Base-by-base conservation (phyloP, 805 yeast species). In the Starmerella cellae region DNA sequence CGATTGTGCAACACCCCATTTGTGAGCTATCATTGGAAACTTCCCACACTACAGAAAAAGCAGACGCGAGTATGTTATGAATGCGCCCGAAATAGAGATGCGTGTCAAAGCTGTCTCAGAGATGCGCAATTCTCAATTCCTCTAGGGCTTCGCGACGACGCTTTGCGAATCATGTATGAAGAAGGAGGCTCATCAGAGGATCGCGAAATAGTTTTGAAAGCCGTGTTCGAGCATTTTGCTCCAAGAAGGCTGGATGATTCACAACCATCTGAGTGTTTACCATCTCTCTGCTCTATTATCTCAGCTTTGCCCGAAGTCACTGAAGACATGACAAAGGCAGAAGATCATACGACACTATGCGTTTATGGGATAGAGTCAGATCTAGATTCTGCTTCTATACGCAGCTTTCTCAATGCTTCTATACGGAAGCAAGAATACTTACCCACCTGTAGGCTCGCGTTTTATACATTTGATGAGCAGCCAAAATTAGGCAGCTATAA, bases 21-120 rank as follows among this genome's bases (percentile, higher is more conserved):
- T 63, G 78, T 87, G 0, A 77, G 79, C 1, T 88, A 73, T 57
- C 70, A 79, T 43, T 83, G 95, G 95, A 67, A 70, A 44, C 70
- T 72, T 16, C 62, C 60, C 34, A 67, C 64, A 5, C 66, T 65
- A 17, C 61, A 23, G 37, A 62, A 74, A 47, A 68, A 70, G 44
- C 75, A 72, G 51, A 84, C 95, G 2, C 60, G 74, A 1, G 73
- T 88, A 17, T 88, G 98, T 61, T 57, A 64, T 28, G 75, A 87
- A 0, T 88, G 98, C 64, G 76, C 96, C 0, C 65, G 77, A 33
- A 74, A 78, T 35, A 70, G 79, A 45, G 79, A 82, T 61, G 79
- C 93, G 53, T 88, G 98, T 57, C 97, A 91, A 59, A 64, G 76
- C 20, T 88, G 98, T 59, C 71, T 84, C 74, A 59, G 80, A 27